A percentile compares a stretch with the other conserved stretches of the same genome.
Evolutionary conservation across 2,329 filamentous ascomycete species (phyloP).

Genomic region (Westerdykella ornata): DNA sequence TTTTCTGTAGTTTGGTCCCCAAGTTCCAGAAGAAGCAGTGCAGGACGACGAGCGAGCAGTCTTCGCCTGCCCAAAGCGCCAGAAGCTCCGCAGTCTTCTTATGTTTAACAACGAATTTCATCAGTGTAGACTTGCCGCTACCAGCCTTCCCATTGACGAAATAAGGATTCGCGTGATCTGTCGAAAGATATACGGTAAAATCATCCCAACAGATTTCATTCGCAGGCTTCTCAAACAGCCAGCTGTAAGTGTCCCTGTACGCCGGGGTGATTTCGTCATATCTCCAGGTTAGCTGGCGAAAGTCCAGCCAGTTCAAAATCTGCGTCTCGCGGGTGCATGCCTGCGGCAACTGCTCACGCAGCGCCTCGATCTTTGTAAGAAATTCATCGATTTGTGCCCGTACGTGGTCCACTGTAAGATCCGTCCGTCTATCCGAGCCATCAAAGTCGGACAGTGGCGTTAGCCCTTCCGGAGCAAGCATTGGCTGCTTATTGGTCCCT

Average conservation of each 20-base stretch:
- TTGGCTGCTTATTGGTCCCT: not conserved
- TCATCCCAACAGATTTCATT: not conserved
- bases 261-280: constrained; percentile 8
- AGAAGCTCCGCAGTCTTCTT: constrained; percentile 10
- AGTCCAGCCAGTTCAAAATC: constrained; percentile 10
- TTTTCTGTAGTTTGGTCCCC: constrained; percentile 20
- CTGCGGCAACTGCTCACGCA: not conserved
- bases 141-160: constrained; percentile 34
- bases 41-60: constrained; percentile 5
- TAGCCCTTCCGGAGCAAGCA: not conserved
- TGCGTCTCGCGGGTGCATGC: constrained; percentile 1
- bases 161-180: constrained; percentile 11
- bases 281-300: constrained; percentile 11
- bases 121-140: constrained; percentile 32
- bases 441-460: not conserved
- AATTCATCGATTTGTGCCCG: constrained; percentile 1
- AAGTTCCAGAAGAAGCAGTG: constrained; percentile 31
- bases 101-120: constrained; percentile 24
- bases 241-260: constrained; percentile 7
- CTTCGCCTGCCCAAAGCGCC: constrained; percentile 10
- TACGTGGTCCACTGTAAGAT: not conserved
- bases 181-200: constrained; percentile 2
- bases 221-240: constrained; percentile 1
- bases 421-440: not conserved
- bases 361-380: not conserved